Evolutionary conservation across 2,329 filamentous ascomycete genomes (phyloP), one percentile per base, ranked within the genome.

Genomic region (Pseudogymnoascus destructans): DNA sequence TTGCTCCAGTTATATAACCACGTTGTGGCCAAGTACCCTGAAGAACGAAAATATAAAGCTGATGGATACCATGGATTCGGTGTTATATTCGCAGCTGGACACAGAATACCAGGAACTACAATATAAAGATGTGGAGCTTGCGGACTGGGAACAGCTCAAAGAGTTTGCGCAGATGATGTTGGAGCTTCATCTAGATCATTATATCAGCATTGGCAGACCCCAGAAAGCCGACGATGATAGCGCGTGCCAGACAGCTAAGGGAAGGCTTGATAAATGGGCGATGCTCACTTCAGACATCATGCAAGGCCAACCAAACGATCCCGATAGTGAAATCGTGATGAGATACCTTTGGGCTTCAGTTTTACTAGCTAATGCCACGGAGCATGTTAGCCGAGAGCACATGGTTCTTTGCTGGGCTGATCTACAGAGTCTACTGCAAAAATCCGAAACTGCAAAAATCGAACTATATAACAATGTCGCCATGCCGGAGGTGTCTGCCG

Each of bases 401-500:
- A 74, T 84, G 32, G 68, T 86, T 23, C 72, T 77, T 54, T 84
- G 80, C 64, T 79, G 86, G 69, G 75, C 79, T 60, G 83, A 87
- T 63, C 70, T 88, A 10, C 81, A 82, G 64, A 66, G 65, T 2
- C 71, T 81, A 9, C 71, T 87, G 11, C 65, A 72, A 23, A 71
- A 72, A 2, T 68, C 77, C 9, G 73, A 72, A 11, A 73, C 73
- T n/a, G 73, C 73, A 25, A 72, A 75, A 0, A 79, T 87, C 10
- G 74, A 77, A 32, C 75, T 97, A 0, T 80, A 85, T 3, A 97
- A 98, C 70, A 97, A 95, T 67, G 80, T 82, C 1, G 80, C 91
- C 17, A 95, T 98, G 84, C 82, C 89, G 0, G 87, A 93, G 62
- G 80, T 98, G 55, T 96, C 92, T 0, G 73, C 82, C 1, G 78